These are phyloP conservation scores for Rhizophlyctis rosea DNA, from an alignment of 192 early-diverging fungal genomes.

Conservation along the genomic window DNA sequence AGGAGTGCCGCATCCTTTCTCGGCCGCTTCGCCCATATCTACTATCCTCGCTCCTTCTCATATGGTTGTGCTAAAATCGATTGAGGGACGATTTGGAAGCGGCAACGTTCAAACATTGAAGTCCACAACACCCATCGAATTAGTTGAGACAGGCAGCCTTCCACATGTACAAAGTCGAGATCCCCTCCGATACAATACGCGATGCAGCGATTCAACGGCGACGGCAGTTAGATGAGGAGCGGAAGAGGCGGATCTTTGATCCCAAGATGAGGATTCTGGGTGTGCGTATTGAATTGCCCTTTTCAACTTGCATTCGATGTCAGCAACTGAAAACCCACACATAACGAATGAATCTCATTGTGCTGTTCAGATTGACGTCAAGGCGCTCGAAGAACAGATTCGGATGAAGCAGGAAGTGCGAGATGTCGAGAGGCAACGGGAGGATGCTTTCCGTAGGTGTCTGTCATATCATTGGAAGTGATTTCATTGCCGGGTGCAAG, in stretches of 20 bases:
- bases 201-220: conserved; percentile 50
- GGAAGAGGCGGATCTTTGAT: conserved; percentile 57
- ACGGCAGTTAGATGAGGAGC: conserved; percentile 49
- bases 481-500: not conserved
- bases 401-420: conserved; percentile 48
- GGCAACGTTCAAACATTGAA: too few species aligned
- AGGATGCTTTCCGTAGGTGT: conserved; percentile 43
- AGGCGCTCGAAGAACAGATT: conserved; percentile 55
- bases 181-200: conserved; percentile 44
- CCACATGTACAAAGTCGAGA: conserved; percentile 62
- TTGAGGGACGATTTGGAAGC: too few species aligned
- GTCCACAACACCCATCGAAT: too few species aligned
- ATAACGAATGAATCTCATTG: too few species aligned
- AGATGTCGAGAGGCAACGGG: conserved; percentile 37
- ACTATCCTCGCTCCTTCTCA: too few species aligned
- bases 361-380: conserved; percentile 50
- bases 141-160: too few species aligned
- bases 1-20: too few species aligned
- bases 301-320: too few species aligned
- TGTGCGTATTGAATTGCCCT: conserved; percentile 36
- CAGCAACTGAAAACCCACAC: too few species aligned
- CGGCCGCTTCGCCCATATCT: too few species aligned
- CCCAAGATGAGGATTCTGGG: conserved; percentile 55
- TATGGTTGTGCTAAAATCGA: too few species aligned
- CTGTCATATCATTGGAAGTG: conserved; percentile 7